A percentile compares a stretch with the other conserved stretches of the same genome.
Evolutionary conservation across 1,139 yeast species (phyloP).

Genomic region (Hanseniaspora uvarum): DNA sequence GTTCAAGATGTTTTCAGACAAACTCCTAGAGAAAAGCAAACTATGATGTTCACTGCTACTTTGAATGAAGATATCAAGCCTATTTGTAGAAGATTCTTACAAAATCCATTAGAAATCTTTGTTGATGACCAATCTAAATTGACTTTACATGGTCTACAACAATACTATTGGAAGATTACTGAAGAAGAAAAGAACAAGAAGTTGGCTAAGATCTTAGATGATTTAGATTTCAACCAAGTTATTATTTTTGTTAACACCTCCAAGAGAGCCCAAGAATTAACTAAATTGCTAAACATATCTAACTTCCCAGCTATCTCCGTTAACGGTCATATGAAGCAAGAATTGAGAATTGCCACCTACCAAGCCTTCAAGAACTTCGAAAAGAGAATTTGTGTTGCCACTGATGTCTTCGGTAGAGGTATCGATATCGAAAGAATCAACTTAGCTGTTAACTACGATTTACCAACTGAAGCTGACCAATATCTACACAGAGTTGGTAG

Average conservation of each 20-base stretch:
- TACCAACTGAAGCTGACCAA: constrained; percentile 86
- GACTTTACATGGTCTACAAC: constrained; percentile 96
- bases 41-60: constrained; percentile 98
- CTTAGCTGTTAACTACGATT: constrained; percentile 92
- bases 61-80: constrained; percentile 91
- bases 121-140: constrained; percentile 97
- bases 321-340: constrained; percentile 92
- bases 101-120: constrained; percentile 91
- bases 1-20: constrained; percentile 96
- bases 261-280: constrained; percentile 83
- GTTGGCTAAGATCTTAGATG: constrained; percentile 83
- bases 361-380: constrained; percentile 94
- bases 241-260: constrained; percentile 92
- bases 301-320: constrained; percentile 97
- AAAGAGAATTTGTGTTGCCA: constrained; percentile 96
- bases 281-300: constrained; percentile 79
- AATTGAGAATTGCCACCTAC: constrained; percentile 95
- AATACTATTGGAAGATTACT: constrained; percentile 78
- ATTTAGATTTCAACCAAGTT: constrained; percentile 94
- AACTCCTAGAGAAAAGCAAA: constrained; percentile 97
- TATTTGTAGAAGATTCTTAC: constrained; percentile 94
- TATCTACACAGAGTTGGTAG: constrained; percentile 98
- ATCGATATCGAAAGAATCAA: constrained; percentile 98
- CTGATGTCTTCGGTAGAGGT: constrained; percentile 99
- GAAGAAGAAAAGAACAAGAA: constrained; percentile 92